These are phyloP conservation scores for Pseudonectria buxi DNA, from an alignment of 2,329 filamentous ascomycete genomes.

Conservation along the genomic window DNA sequence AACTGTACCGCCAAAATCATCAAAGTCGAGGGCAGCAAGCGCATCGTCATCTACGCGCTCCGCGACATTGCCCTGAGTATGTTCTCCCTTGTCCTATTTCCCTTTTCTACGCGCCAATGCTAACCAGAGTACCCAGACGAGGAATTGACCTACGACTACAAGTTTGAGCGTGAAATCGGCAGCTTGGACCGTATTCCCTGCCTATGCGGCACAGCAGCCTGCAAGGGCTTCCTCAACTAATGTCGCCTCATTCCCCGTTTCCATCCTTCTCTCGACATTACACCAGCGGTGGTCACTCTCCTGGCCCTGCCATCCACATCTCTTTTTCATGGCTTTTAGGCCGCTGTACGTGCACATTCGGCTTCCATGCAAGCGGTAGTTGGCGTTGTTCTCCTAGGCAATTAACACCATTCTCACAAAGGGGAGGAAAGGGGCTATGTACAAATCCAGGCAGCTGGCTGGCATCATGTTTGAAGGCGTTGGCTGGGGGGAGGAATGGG, in stretches of 20 bases:
- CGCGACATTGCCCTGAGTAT: slow-evolving; percentile 91
- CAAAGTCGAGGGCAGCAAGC: slow-evolving; percentile 94
- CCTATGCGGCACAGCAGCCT: slow-evolving; percentile 89
- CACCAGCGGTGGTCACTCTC: not conserved
- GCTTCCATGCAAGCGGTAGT: no score
- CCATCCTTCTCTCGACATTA: not conserved
- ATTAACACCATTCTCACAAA: no score
- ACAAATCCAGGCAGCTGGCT: no score
- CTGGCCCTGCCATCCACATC: slow-evolving; percentile 11
- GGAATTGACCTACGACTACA: slow-evolving; percentile 99
- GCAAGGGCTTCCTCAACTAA: slow-evolving; percentile 98
- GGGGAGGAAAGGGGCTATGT: no score
- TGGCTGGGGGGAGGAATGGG: slow-evolving; percentile 2
- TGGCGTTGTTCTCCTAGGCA: no score
- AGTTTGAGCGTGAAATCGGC: slow-evolving; percentile 95
- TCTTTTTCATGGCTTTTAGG: slow-evolving; percentile 5
- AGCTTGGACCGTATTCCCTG: slow-evolving; percentile 94
- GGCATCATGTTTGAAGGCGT: slow-evolving; percentile 17
- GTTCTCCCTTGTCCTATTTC: slow-evolving; percentile 29
- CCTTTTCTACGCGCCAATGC: slow-evolving; percentile 8
- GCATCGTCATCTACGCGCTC: slow-evolving; percentile 97
- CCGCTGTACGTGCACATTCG: no score
- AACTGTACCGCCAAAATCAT: slow-evolving; percentile 99
- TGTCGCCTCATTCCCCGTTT: no score
- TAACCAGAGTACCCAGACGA: slow-evolving; percentile 59